These are phyloP conservation scores for Zalaria sp. DNA, from an alignment of 2,329 filamentous ascomycete species.

Conservation along the genomic window DNA sequence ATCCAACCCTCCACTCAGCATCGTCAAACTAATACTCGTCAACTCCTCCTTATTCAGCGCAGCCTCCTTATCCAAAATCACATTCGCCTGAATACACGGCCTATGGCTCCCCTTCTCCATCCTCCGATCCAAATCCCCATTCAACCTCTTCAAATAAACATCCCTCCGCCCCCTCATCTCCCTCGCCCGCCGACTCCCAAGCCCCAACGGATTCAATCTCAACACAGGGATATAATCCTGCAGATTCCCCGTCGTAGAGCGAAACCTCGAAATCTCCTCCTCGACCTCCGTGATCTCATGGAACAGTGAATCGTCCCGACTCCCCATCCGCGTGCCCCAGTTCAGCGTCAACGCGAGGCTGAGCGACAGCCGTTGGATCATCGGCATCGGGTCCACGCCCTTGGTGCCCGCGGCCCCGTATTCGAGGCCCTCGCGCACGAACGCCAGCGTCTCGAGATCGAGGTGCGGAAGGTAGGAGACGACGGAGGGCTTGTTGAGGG, in stretches of 20 bases:
- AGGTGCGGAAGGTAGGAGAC: constrained; percentile 48
- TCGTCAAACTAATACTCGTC: constrained; percentile 51
- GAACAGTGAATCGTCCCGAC: constrained; percentile 46
- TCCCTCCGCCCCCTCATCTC: constrained; percentile 48
- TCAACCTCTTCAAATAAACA: constrained; percentile 43
- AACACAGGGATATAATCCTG: constrained; percentile 48
- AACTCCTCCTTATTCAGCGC: constrained; percentile 49
- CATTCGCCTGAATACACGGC: constrained; percentile 54
- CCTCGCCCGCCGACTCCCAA: constrained; percentile 42
- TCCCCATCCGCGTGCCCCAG: constrained; percentile 49
- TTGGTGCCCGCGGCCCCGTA: constrained; percentile 41
- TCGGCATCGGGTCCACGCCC: constrained; percentile 50
- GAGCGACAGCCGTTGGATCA: constrained; percentile 50
- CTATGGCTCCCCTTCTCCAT: constrained; percentile 47
- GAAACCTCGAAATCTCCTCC: constrained; percentile 44
- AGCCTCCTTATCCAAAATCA: constrained; percentile 49
- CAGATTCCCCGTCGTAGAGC: constrained; percentile 45
- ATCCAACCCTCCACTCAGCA: constrained; percentile 53
- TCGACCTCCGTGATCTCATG: constrained; percentile 50
- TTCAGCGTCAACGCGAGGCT: constrained; percentile 52
- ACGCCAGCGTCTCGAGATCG: constrained; percentile 48
- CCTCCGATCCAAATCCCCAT: constrained; percentile 43
- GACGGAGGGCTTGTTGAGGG: constrained; percentile 50
- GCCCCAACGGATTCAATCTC: constrained; percentile 46
- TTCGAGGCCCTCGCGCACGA: constrained; percentile 44